Evolutionary conservation across 2,329 filamentous ascomycete species (phyloP).

Genomic region (Emergomyces orientalis): DNA sequence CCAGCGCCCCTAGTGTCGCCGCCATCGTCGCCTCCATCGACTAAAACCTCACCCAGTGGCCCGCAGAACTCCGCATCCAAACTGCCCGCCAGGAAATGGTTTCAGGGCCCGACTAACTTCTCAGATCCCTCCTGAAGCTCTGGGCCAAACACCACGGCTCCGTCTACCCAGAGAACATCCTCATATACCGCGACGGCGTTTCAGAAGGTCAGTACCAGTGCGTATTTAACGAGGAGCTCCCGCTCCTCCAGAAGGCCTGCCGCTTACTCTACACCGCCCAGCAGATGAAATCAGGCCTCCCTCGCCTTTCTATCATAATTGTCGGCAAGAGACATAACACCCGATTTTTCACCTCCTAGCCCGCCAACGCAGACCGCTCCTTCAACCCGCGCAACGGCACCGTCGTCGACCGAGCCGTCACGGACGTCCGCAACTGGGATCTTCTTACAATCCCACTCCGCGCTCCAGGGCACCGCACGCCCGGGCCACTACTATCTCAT

Average conservation of each 20-base stretch:
- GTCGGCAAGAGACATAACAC: slow-evolving; percentile 87
- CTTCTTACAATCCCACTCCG: slow-evolving; percentile 70
- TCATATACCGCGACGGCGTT: slow-evolving; percentile 83
- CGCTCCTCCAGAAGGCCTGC: slow-evolving; percentile 50
- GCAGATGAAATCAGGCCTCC: slow-evolving; percentile 40
- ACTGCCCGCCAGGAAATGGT: slow-evolving; percentile 63
- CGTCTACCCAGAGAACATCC: slow-evolving; percentile 58
- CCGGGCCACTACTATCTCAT: slow-evolving; percentile 78
- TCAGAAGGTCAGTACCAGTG: slow-evolving; percentile 72
- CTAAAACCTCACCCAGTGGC: slow-evolving; percentile 63
- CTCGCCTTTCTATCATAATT: slow-evolving; percentile 62
- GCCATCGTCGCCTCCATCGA: slow-evolving; percentile 72
- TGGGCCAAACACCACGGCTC: slow-evolving; percentile 53
- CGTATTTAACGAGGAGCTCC: slow-evolving; percentile 60
- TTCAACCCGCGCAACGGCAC: slow-evolving; percentile 66
- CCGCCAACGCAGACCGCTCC: slow-evolving; percentile 42
- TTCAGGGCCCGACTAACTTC: slow-evolving; percentile 49
- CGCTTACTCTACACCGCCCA: slow-evolving; percentile 46
- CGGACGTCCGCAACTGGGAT: slow-evolving; percentile 70
- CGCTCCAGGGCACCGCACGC: slow-evolving; percentile 71
- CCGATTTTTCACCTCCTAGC: slow-evolving; percentile 64
- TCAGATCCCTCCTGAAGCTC: slow-evolving; percentile 54
- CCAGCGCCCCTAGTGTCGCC: slow-evolving; percentile 62
- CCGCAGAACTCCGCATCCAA: slow-evolving; percentile 54
- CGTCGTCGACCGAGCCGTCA: slow-evolving; percentile 76